Evolutionary conservation across 2,329 filamentous ascomycete genomes (phyloP).

Genomic region (Mycosphaerella sp.): DNA sequence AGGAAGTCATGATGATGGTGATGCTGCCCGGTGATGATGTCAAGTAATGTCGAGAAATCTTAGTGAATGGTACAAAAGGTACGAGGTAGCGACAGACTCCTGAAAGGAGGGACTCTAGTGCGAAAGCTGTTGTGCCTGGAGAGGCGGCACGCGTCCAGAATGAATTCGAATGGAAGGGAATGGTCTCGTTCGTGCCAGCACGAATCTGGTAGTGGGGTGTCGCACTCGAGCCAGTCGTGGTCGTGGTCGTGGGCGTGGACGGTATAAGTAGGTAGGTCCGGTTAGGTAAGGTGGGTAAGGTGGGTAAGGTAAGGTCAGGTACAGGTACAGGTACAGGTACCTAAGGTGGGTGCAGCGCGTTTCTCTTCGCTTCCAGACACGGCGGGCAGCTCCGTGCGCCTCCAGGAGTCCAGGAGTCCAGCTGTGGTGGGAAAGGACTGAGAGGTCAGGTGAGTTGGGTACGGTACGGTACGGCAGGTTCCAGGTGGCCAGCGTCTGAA

Average conservation of each 20-base stretch:
- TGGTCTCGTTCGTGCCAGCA: constrained; percentile 12
- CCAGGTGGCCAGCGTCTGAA: constrained; percentile 8
- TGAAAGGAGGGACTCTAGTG: neutral
- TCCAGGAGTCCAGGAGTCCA: too few relatives aligned
- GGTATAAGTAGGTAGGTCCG: neutral
- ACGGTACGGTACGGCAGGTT: too few relatives aligned
- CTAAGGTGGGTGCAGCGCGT: too few relatives aligned
- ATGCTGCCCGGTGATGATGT: neutral
- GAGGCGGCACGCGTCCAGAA: neutral
- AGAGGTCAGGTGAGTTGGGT: neutral
- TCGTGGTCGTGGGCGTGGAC: neutral
- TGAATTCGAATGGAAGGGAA: constrained; percentile 2
- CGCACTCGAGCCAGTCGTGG: neutral
- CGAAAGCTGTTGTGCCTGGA: neutral
- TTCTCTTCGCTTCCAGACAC: too few relatives aligned
- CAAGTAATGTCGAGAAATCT: neutral
- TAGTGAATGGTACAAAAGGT: neutral
- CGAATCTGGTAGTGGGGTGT: constrained; percentile 1
- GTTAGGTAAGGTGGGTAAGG: neutral
- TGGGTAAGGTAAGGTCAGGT: too few relatives aligned
- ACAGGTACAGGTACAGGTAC: too few relatives aligned
- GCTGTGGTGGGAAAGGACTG: neutral
- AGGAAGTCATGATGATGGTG: constrained; percentile 9
- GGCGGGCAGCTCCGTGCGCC: too few relatives aligned
- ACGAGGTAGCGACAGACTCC: neutral